Base-by-base conservation (phyloP, 192 early-diverging fungal species). In the Coemansia sp. region DNA sequence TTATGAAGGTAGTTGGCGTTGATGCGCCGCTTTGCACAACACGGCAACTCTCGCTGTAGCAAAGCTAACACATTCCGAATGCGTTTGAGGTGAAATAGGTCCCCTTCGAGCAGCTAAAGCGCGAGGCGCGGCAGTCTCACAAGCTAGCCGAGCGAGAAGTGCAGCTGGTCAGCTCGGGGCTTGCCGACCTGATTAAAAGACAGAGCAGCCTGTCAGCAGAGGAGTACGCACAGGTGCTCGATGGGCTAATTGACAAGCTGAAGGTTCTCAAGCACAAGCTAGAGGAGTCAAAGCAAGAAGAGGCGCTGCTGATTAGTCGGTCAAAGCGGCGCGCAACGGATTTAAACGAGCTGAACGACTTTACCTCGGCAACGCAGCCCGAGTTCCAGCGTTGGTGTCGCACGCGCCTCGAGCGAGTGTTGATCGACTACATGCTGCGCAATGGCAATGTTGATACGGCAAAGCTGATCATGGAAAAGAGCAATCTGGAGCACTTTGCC, bases 341-440 rank as follows among this genome's bases (percentile, higher is more conserved):
- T 65, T 67, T 99, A 8, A 83, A 82, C 46, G 84, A 91, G 46
- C 71, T 98, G 11, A 81, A 84, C 29, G 42, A 60, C 27, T 87
- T 98, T 24, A 63, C 75, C 4, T 83, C 83, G 0, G 59, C 86
- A 0, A 83, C 91, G 21, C 82, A 87, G 34, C 83, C 86, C 11
- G 93, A 84, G 58, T 97, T 89, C 70, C 81, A 82, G 24, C 78
- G 84, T 48, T 99, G 98, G 98, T 88, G 88, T 56, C 86, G 90
- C 40, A 85, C 85, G 5, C 86, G 95, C 9, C 72, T 98, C 21
- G 87, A 96, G 72, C 85, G 95, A 14, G 83, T 98, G 24, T 73
- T 99, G 58, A 90, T 94, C 1, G 98, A 99, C 70, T 99, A 96
- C 71, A 87, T 99, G 88, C 81, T 98, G 22, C 82, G 98, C 57